Base-by-base conservation (phyloP, 768 basidiomycete genomes). In the Kwoniella newhampshirensis region DNA sequence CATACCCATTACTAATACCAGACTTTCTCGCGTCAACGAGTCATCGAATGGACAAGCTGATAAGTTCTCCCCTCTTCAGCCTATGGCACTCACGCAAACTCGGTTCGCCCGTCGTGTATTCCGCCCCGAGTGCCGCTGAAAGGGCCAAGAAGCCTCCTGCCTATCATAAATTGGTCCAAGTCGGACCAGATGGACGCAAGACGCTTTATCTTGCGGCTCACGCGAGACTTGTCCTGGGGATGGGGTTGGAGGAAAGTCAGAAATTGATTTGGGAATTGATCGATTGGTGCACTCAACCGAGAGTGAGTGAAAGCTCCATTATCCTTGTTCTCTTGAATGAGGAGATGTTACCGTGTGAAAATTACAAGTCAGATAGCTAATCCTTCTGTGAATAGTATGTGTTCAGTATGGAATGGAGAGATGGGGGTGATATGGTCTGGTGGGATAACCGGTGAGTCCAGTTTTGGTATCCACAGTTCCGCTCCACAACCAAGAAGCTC, bases 211-310 rank as follows among this genome's bases (percentile, higher is more conserved):
- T 42, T 5, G 40, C 40, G 6, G 40, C 40, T n/a, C 40, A 42
- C 18, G 40, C 40, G 40, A 42, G 18, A n/a, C 8, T n/a, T 7
- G 21, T 42, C 17, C 40, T 42, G 17, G 40, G 40, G n/a, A 42
- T 42, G 40, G 40, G 21, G 17, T 42, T 42, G 17, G 40, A 42
- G 17, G 40, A 42, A n/a, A 42, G 40, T 23, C 40, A 42, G 40
- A 42, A 42, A n/a, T 42, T 42, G 40, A 42, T 42, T 23, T 42
- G 40, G 40, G 40, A 42, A 23, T 42, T 42, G 40, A 42, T 42
- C 40, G 40, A 42, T 42, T 42, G 40, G 40, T 42, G 40, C 18
- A 42, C 40, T n/a, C 40, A 42, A 23, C 40, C 40, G 18, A 42
- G 32, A 32, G 32, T 13, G 32, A 32, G 32, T 13, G 32, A 32